phyloP scores from a whole-genome alignment of 2,329 filamentous ascomycete genomes.

The Hymenoscyphus occultus region DNA sequence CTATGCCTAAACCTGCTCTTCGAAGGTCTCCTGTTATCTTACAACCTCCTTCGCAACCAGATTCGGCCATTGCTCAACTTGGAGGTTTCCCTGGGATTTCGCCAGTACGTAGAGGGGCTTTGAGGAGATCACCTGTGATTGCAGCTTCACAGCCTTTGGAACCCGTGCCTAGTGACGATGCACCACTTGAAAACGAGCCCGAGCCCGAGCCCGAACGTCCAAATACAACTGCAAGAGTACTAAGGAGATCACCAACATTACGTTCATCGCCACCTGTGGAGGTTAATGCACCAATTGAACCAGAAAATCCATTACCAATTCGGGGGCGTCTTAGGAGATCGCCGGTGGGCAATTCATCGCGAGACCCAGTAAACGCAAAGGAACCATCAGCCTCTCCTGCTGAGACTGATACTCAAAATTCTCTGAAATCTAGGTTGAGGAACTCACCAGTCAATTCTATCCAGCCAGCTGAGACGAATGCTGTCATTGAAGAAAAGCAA shows the following conservation, averaged over 20 bases:
- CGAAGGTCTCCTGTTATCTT: background rate
- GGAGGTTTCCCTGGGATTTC: background rate
- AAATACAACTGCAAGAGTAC: background rate
- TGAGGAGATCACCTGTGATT: conserved; percentile 15
- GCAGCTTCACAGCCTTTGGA: background rate
- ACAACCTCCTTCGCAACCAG: background rate
- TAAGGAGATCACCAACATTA: background rate
- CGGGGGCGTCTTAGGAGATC: background rate
- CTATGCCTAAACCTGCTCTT: background rate
- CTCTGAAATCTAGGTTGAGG: background rate
- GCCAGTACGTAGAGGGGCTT: conserved; percentile 12
- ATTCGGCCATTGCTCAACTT: conserved; percentile 2
- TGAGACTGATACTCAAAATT: background rate
- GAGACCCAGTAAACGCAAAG: background rate
- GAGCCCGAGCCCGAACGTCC: background rate
- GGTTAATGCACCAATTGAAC: background rate
- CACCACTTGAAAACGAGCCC: background rate
- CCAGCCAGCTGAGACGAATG: background rate
- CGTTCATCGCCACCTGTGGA: background rate
- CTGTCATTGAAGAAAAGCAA: background rate
- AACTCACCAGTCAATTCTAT: background rate
- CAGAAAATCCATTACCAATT: background rate
- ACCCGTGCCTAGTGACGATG: background rate
- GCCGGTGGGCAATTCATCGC: background rate
- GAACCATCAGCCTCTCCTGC: background rate